Percentiles rank a stretch among this genome's conserved stretches.
These are phyloP conservation scores for Colletotrichum karsti DNA, from an alignment of 2,329 filamentous ascomycete species.

Conservation along the genomic window DNA sequence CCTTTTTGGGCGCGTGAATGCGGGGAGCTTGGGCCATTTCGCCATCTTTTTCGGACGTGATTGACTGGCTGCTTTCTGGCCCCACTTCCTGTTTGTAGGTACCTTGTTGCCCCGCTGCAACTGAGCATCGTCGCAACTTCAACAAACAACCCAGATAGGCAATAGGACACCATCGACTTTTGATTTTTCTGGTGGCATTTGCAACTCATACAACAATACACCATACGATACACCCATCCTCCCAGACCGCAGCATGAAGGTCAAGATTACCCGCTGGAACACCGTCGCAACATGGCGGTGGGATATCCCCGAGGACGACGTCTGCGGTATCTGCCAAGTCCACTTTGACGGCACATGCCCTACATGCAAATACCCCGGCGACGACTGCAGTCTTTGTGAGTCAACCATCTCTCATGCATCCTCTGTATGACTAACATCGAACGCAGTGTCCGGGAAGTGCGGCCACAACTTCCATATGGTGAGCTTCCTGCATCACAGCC, in stretches of 20 bases:
- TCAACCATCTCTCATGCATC: conserved; percentile 30
- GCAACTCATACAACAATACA: too few relatives aligned
- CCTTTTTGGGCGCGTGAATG: conserved; percentile 8
- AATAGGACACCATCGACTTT: too few relatives aligned
- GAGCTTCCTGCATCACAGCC: conserved; percentile 35
- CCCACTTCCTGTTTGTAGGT: too few relatives aligned
- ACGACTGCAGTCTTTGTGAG: conserved; percentile 91
- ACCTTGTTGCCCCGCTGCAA: background rate
- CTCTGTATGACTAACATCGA: background rate
- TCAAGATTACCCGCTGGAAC: conserved; percentile 92
- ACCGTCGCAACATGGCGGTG: conserved; percentile 96
- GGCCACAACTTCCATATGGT: conserved; percentile 99
- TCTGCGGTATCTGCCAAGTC: conserved; percentile 97
- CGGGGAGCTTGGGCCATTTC: conserved; percentile 36
- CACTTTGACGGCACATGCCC: conserved; percentile 98
- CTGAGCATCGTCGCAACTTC: conserved; percentile 5
- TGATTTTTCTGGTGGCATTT: too few relatives aligned
- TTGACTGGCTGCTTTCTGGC: conserved; percentile 11
- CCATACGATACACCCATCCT: too few relatives aligned
- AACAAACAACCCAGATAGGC: too few relatives aligned
- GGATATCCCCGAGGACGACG: conserved; percentile 97
- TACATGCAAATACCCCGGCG: conserved; percentile 96
- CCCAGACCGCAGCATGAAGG: conserved; percentile 92
- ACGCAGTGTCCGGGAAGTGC: conserved; percentile 89
- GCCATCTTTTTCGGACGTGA: conserved; percentile 16